phyloP scores from a whole-genome alignment of 164 flowering plant species.

The Piper longum region DNA sequence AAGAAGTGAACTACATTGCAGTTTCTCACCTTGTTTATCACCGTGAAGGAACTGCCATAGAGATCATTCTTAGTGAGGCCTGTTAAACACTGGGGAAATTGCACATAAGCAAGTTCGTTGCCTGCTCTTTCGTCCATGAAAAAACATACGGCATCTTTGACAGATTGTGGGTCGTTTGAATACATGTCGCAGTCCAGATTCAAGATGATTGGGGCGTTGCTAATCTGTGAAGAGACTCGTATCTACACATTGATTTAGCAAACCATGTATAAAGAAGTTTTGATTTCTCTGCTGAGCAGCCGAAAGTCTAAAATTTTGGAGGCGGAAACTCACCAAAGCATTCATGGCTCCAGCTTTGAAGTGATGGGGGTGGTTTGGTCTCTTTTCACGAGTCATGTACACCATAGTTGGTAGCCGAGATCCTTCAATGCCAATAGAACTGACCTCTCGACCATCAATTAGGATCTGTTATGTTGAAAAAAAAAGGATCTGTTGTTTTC shows the following conservation, averaged over 20 bases:
- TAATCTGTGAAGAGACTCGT: slow-evolving; percentile 23
- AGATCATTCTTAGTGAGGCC: slow-evolving; percentile 17
- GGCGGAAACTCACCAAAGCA: slow-evolving; percentile 29
- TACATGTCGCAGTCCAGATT: slow-evolving; percentile 35
- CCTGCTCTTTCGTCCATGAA: slow-evolving; percentile 27
- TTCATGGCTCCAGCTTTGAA: slow-evolving; percentile 54
- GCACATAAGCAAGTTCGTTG: slow-evolving; percentile 23
- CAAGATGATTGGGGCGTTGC: slow-evolving; percentile 18
- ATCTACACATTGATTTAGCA: slow-evolving; percentile 10
- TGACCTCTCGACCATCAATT: too few species aligned
- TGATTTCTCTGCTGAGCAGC: too few species aligned
- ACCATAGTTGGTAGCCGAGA: slow-evolving; percentile 31
- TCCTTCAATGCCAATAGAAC: slow-evolving; percentile 19
- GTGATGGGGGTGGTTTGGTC: slow-evolving; percentile 28
- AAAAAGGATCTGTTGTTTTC: too few species aligned
- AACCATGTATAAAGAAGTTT: too few species aligned
- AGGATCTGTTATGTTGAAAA: too few species aligned
- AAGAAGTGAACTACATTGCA: too few species aligned
- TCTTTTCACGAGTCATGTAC: slow-evolving; percentile 44
- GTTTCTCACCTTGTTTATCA: slow-evolving; percentile 6
- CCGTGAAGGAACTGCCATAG: slow-evolving; percentile 4
- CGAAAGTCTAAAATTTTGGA: too few species aligned
- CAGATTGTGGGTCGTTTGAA: slow-evolving; percentile 20
- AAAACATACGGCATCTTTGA: slow-evolving; percentile 26
- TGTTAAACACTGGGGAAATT: slow-evolving; percentile 17